Base-by-base conservation (phyloP, 1,139 yeast genomes). In the Yamadazyma jaroonii region DNA sequence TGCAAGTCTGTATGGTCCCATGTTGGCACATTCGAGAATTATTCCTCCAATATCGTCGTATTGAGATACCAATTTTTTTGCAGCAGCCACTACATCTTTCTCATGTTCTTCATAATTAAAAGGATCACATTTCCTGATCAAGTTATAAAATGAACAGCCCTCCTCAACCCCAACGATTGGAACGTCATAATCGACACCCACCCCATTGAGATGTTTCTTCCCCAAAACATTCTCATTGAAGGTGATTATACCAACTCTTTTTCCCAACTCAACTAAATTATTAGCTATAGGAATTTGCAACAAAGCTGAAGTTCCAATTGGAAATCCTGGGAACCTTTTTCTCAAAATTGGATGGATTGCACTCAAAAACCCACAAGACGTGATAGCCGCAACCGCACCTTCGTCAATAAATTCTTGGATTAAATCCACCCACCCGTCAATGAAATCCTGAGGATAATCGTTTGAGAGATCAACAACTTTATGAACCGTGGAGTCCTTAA, bases 281-380 rank as follows among this genome's bases (percentile, higher is more conserved):
- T 51, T 28, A 7, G 56, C 57, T 31, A 50, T 38, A 7, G 65
- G 60, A 9, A 61, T 39, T 37, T 61, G 65, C 4, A 61, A 32
- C 12, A 61, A 39, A 13, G 60, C 46, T 32, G 59, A 52, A 6
- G 64, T 52, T 3, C 59, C 64, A 22, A 61, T 50, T 15, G 67
- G 66, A 14, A 60, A 48, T 6, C 44, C 42, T 9, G 53, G 46
- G 11, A 43, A 37, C 37, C 42, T 38, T 2, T 38, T 41, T 3
- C 52, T 47, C 6, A 61, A 32, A 14, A 54, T 42, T 9, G 41
- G 30, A 31, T 61, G 65, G 10, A 57, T 45, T 23, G 58, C 57
- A 2, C 59, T 55, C n/a, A 58, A 43, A 36, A 54, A 54, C 17
- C 57, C 58, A 40, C 58, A 54, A 6, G 53, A 45, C 8, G 58